Evolutionary conservation across 179 eudicot species (phyloP), one percentile per base, ranked within the genome.

Genomic region (Dionaea muscipula): DNA sequence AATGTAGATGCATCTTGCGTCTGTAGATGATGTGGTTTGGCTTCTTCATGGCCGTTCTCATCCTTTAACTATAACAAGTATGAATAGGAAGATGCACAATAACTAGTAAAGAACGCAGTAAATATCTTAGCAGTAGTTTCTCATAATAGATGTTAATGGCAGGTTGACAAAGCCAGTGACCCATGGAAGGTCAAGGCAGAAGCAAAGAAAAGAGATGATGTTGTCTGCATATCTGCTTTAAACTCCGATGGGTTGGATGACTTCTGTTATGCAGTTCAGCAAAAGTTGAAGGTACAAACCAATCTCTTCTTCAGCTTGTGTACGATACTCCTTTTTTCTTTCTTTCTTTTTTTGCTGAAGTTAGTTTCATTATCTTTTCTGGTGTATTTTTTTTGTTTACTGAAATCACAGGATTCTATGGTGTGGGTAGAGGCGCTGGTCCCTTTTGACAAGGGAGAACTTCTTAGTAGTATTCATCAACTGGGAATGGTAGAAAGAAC

Each of bases 401-500:
- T 3, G 10, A 44, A 44, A 28, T 40, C 13, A 25, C 60, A 93
- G 99, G 96, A 93, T 69, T 72, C 84, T 16, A 87, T 93, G 99
- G 96, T 93, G 33, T 84, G 94, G 94, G 79, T 93, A 39, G 99
- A 93, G 76, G 99, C 94, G 57, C 62, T 87, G 74, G 79, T 93
- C 58, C 99, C 99, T 26, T 93, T 87, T 60, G 81, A 78, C 69
- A 82, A 81, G 71, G 99, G 99, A 66, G 96, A 93, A 66, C 84
- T 93, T 51, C 81, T 93, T 64, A 87, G 73, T 72, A 76, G 79
- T 64, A 77, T 93, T 53, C 94, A 93, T 78, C 73, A 63, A 55
- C 74, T 84, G 47, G 99, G 99, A 50, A 73, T 87, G 80, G 96
- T 93, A 10, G 94, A 93, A 71, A 66, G 56, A 60, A 77, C 82